phyloP scores from a whole-genome alignment of 768 basidiomycete genomes.

The Pleurotus platypus region DNA sequence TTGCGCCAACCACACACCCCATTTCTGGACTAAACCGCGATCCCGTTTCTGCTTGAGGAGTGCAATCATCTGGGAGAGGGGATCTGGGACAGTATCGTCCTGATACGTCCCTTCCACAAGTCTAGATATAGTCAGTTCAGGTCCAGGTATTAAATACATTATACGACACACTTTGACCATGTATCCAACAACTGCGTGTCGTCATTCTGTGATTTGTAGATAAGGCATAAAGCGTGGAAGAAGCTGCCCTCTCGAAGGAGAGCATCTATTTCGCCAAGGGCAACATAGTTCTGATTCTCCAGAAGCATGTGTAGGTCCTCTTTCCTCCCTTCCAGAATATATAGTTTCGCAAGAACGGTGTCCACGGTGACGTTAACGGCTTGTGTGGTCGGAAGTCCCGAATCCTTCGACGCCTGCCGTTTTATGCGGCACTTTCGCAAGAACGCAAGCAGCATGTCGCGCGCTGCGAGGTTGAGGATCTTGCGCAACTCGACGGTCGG shows the following conservation, averaged over 20 bases:
- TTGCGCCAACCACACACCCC: slow-evolving; percentile 79
- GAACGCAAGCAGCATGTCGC: slow-evolving; percentile 72
- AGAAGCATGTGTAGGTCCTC: slow-evolving; percentile 61
- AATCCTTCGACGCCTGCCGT: slow-evolving; percentile 32
- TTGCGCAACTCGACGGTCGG: slow-evolving; percentile 66
- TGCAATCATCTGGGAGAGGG: slow-evolving; percentile 54
- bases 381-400: slow-evolving; percentile 11
- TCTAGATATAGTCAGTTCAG: slow-evolving; percentile 27
- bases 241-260: slow-evolving; percentile 47
- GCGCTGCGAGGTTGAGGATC: slow-evolving; percentile 60
- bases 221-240: slow-evolving; percentile 56
- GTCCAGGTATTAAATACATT: not conserved
- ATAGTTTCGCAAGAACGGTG: slow-evolving; percentile 75
- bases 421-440: slow-evolving; percentile 58
- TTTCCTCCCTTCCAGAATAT: slow-evolving; percentile 57
- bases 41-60: slow-evolving; percentile 56
- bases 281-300: slow-evolving; percentile 48
- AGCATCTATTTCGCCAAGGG: slow-evolving; percentile 61
- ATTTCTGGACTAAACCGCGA: slow-evolving; percentile 59
- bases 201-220: slow-evolving; percentile 56
- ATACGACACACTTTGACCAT: slow-evolving; percentile 58
- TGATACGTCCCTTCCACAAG: slow-evolving; percentile 63
- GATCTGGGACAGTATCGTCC: slow-evolving; percentile 62
- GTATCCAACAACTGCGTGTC: slow-evolving; percentile 61
- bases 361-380: slow-evolving; percentile 47